phyloP scores from a whole-genome alignment of 208 protist genomes.

The Crithidia acanthocephali region DNA sequence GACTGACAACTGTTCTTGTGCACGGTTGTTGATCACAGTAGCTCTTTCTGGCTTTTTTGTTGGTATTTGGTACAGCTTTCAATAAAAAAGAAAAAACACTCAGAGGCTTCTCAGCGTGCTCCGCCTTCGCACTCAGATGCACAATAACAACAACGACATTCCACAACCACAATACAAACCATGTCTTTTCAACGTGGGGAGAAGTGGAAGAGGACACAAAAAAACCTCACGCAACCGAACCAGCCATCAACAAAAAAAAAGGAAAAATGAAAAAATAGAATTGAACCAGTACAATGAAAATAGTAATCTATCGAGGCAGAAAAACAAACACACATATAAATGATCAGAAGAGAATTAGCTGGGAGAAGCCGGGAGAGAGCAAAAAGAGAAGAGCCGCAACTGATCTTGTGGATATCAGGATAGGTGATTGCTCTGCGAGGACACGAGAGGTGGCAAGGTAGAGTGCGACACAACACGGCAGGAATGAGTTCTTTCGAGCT shows the following conservation, averaged over 20 bases:
- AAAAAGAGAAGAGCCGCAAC: neutral
- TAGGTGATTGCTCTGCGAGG: too few relatives aligned
- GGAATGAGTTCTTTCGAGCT: too few relatives aligned
- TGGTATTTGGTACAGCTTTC: too few relatives aligned
- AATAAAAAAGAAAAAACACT: neutral
- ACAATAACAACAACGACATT: too few relatives aligned
- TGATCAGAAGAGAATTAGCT: neutral
- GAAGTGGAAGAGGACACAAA: neutral
- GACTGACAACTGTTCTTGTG: too few relatives aligned
- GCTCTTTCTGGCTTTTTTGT: too few relatives aligned
- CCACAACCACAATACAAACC: too few relatives aligned
- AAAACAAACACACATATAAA: neutral
- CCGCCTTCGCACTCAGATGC: too few relatives aligned
- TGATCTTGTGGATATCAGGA: too few relatives aligned
- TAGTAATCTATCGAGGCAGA: neutral
- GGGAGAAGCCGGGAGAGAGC: neutral
- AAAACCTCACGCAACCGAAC: neutral
- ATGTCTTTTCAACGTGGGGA: neutral
- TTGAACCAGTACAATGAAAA: conserved; percentile 25
- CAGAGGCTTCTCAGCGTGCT: neutral
- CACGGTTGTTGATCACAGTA: too few relatives aligned
- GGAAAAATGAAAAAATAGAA: conserved; percentile 2
- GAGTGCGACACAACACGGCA: too few relatives aligned
- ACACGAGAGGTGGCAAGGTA: too few relatives aligned
- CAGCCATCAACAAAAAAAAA: neutral